Conservation (phyloP, 768 basidiomycete genomes). For the Calocybe gangraenosa region DNA sequence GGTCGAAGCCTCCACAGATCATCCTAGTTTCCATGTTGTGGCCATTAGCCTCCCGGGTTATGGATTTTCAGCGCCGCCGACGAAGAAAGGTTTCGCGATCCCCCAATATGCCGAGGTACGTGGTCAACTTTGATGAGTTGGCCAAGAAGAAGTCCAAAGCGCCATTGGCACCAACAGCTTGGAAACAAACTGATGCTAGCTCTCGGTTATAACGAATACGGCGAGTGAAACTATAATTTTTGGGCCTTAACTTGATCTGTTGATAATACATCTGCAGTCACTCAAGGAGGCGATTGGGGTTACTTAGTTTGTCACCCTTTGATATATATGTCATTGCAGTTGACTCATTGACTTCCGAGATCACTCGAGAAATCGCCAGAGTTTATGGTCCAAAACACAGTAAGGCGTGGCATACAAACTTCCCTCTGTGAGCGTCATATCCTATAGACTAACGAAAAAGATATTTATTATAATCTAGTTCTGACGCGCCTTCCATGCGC, state of each 20-base stretch:
- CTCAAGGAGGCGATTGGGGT: slow-evolving; percentile 50
- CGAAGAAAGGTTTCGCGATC: slow-evolving; percentile 43
- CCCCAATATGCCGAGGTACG: slow-evolving; percentile 46
- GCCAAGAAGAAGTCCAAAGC: no score
- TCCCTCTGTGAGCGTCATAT: slow-evolving; percentile 23
- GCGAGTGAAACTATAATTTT: slow-evolving; percentile 13
- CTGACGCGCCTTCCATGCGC: slow-evolving; percentile 17
- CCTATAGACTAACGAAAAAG: no score
- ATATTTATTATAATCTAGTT: no score
- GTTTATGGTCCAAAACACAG: slow-evolving; percentile 30
- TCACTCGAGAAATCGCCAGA: slow-evolving; percentile 24
- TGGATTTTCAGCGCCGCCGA: slow-evolving; percentile 58
- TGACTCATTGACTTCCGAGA: slow-evolving; percentile 12
- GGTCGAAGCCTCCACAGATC: slow-evolving; percentile 32
- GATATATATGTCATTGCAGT: no score
- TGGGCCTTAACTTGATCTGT: background rate
- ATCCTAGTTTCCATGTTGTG: slow-evolving; percentile 62
- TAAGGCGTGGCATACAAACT: slow-evolving; percentile 53
- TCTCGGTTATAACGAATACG: slow-evolving; percentile 45
- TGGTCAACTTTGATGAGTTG: no score
- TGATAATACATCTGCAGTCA: slow-evolving; percentile 30
- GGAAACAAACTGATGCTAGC: slow-evolving; percentile 45
- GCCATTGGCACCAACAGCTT: no score
- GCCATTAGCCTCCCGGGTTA: slow-evolving; percentile 55
- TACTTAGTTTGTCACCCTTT: background rate